Conservation (phyloP, 2,329 filamentous ascomycete species). For the Apiospora arundinis region DNA sequence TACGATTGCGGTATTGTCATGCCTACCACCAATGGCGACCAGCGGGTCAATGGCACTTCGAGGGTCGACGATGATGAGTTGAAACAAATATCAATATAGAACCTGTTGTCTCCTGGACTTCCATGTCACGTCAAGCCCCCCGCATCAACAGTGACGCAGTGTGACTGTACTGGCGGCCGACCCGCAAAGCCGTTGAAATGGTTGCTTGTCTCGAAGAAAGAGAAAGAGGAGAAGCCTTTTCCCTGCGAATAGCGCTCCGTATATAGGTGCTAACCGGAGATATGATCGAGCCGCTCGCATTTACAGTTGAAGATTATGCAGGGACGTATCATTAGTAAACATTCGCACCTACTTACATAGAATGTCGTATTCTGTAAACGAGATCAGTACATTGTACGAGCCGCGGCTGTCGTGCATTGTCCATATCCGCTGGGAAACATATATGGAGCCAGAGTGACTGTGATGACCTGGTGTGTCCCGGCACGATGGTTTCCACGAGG, state of each 20-base stretch:
- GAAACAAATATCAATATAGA: neutral
- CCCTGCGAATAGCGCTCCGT: neutral
- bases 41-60: neutral
- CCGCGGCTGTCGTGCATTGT: conserved; percentile 11
- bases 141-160: neutral
- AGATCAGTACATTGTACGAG: neutral
- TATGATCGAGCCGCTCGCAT: neutral
- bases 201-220: neutral
- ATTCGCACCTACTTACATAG: neutral
- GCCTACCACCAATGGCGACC: neutral
- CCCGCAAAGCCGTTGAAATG: neutral
- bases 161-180: neutral
- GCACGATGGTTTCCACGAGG: conserved; percentile 18
- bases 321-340: neutral
- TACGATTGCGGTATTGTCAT: neutral
- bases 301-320: conserved; percentile 2
- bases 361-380: neutral
- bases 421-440: neutral
- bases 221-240: neutral
- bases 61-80: neutral
- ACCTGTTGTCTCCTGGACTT: neutral
- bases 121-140: neutral
- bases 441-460: neutral
- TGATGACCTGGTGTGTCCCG: conserved; percentile 14
- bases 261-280: conserved; percentile 2